phyloP scores from a whole-genome alignment of 805 yeast species.

The Kurtzmaniella fragi region DNA sequence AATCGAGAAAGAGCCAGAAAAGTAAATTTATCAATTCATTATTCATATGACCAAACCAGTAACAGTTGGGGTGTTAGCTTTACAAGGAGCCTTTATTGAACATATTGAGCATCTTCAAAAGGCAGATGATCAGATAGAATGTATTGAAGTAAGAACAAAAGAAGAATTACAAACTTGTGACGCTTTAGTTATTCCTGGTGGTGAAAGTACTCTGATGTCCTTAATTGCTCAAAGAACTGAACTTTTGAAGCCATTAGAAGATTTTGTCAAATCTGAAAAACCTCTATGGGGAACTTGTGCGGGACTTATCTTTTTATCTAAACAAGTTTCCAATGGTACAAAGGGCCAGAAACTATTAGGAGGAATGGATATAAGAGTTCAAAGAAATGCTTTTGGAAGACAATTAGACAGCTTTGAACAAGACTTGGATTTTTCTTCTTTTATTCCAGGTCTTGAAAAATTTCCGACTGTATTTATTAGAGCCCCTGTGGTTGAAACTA shows the following conservation, averaged over 20 bases:
- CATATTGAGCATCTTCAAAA: slow-evolving; percentile 49
- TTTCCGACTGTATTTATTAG: slow-evolving; percentile 59
- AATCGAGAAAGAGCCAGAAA: no score
- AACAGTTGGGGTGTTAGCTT: slow-evolving; percentile 63
- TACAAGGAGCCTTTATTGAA: slow-evolving; percentile 77
- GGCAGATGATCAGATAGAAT: slow-evolving; percentile 11
- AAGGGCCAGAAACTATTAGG: slow-evolving; percentile 55
- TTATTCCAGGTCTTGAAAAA: slow-evolving; percentile 35
- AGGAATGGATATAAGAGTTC: slow-evolving; percentile 58
- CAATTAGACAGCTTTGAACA: slow-evolving; percentile 63
- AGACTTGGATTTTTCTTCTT: slow-evolving; percentile 37
- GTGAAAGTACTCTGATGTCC: slow-evolving; percentile 68
- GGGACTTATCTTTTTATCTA: slow-evolving; percentile 65
- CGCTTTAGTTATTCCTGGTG: slow-evolving; percentile 68
- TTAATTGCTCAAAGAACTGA: slow-evolving; percentile 63
- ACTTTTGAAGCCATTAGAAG: slow-evolving; percentile 48
- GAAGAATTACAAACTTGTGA: slow-evolving; percentile 47
- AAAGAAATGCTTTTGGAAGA: slow-evolving; percentile 75
- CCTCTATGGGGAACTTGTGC: slow-evolving; percentile 89
- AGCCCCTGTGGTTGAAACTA: slow-evolving; percentile 58
- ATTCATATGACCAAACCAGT: slow-evolving; percentile 5
- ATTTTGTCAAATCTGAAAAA: slow-evolving; percentile 45
- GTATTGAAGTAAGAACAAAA: slow-evolving; percentile 46
- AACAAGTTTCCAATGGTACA: slow-evolving; percentile 47
- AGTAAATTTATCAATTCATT: no score